Evolutionary conservation across 176 grass and related monocot genomes (phyloP).

Genomic region (Triticum aestivum): DNA sequence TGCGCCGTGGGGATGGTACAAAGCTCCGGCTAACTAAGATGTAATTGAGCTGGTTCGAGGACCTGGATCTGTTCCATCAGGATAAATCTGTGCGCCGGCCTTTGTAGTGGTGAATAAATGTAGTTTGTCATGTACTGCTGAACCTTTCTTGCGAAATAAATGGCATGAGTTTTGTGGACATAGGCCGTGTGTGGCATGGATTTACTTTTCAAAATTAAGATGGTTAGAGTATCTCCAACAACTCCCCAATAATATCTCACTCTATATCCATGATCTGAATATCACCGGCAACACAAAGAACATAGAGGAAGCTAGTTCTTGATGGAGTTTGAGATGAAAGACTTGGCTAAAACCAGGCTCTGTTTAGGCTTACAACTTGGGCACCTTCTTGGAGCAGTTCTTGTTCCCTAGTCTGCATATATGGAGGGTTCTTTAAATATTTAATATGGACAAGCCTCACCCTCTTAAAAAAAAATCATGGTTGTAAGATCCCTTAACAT

Average conservation of each 20-base stretch:
- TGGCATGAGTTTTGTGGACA: not conserved
- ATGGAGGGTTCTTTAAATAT: not conserved
- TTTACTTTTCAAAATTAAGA: not conserved
- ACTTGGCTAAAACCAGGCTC: not conserved
- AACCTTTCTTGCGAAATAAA: constrained; percentile 2
- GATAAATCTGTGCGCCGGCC: not conserved
- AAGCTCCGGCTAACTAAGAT: constrained; percentile 71
- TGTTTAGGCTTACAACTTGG: not conserved
- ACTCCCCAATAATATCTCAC: not conserved
- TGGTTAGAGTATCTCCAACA: not conserved
- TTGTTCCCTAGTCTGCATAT: too few species aligned
- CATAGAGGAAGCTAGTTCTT: not conserved
- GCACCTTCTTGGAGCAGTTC: too few species aligned
- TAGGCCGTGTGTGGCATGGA: not conserved
- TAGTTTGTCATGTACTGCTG: not conserved
- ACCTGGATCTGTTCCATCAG: not conserved
- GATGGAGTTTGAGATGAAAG: not conserved
- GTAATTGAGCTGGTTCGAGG: constrained; percentile 7
- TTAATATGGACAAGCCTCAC: not conserved
- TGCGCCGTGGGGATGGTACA: constrained; percentile 95
- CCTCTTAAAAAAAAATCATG: not conserved
- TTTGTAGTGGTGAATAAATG: constrained; percentile 7
- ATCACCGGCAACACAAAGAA: not conserved
- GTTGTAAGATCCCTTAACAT: not conserved
- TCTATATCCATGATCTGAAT: not conserved